phyloP scores from a whole-genome alignment of 2,329 filamentous ascomycete species.

The Fusarium luffae region DNA sequence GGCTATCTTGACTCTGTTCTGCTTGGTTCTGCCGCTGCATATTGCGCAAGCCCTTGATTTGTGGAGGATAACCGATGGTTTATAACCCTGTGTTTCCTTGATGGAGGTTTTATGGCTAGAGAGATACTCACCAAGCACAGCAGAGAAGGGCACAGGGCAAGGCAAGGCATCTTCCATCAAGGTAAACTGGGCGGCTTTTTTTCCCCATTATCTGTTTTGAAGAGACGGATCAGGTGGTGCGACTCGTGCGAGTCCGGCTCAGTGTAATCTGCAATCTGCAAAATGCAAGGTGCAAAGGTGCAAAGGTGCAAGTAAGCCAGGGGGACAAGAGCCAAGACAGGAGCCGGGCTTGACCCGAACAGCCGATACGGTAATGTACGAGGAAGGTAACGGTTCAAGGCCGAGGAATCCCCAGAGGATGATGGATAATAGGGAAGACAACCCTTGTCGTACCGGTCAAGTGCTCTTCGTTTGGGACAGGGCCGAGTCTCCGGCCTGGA shows the following conservation, averaged over 20 bases:
- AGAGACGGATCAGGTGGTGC: slow-evolving; percentile 36
- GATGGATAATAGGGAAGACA: slow-evolving; percentile 22
- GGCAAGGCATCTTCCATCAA: neutral
- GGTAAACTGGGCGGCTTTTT: neutral
- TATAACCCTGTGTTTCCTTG: neutral
- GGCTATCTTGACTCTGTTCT: slow-evolving; percentile 3
- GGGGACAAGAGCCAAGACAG: slow-evolving; percentile 31
- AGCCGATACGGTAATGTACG: slow-evolving; percentile 41
- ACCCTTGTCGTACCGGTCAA: slow-evolving; percentile 32
- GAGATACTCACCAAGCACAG: neutral
- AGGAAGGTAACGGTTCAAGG: slow-evolving; percentile 16
- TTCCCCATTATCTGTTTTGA: neutral
- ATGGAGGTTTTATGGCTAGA: neutral
- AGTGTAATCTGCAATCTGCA: slow-evolving; percentile 2
- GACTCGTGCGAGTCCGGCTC: slow-evolving; percentile 43
- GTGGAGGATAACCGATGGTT: neutral
- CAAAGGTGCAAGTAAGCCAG: slow-evolving; percentile 10
- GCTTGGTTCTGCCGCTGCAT: neutral
- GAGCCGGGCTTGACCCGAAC: slow-evolving; percentile 37
- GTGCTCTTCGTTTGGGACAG: slow-evolving; percentile 29
- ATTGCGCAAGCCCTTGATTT: neutral
- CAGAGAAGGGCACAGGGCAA: neutral
- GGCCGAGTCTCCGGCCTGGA: slow-evolving; percentile 38
- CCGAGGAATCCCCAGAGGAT: slow-evolving; percentile 16
- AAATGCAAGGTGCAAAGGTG: neutral